Conservation (phyloP, 257 asterid species). For the Solanum corneliomulleri region DNA sequence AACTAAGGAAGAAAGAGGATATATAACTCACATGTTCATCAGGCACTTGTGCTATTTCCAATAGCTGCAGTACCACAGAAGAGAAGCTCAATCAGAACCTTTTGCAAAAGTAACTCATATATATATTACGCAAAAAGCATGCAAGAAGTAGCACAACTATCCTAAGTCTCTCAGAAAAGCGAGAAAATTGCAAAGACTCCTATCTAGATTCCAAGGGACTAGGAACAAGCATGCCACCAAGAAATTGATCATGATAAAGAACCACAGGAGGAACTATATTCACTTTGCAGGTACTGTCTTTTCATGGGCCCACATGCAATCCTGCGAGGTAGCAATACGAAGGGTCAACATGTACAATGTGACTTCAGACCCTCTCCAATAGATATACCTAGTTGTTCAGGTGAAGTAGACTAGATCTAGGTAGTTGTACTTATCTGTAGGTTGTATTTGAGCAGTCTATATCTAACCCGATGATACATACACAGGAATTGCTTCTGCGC, state of each 20-base stretch:
- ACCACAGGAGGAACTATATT: not conserved
- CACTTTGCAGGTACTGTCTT: not conserved
- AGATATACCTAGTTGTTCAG: not conserved
- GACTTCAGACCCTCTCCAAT: not conserved
- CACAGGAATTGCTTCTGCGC: not conserved
- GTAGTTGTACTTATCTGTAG: not conserved
- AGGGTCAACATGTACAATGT: not conserved
- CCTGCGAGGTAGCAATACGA: not conserved
- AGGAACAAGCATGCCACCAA: not conserved
- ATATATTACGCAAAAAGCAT: not conserved
- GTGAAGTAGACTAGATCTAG: not conserved
- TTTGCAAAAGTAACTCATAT: not conserved
- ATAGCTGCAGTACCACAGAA: conserved; percentile 58
- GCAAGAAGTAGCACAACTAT: not conserved
- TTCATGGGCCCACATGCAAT: not conserved
- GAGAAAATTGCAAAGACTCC: not conserved
- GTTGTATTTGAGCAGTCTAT: not conserved
- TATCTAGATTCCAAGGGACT: not conserved
- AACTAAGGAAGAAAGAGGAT: not conserved
- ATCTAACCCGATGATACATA: not conserved
- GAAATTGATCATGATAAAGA: not conserved
- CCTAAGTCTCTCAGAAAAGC: not conserved
- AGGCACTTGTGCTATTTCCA: conserved; percentile 97
- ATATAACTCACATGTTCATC: conserved; percentile 72
- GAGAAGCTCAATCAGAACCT: not conserved